Conservation (phyloP, 441 rosid genomes). For the Erodium moschatum region DNA sequence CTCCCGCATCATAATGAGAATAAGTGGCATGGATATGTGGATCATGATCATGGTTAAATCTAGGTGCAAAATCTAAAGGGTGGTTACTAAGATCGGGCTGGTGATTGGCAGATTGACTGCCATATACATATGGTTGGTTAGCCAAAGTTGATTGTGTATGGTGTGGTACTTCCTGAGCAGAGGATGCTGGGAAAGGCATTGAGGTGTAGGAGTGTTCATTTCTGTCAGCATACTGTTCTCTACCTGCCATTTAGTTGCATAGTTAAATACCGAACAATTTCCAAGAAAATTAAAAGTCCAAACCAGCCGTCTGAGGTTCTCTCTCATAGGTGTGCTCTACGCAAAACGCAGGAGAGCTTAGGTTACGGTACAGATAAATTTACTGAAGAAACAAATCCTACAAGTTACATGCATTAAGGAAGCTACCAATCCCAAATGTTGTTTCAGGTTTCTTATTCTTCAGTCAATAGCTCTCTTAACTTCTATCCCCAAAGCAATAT, state of each 20-base stretch:
- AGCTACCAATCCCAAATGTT: not conserved
- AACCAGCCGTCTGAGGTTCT: constrained; percentile 10
- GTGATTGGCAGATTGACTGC: constrained; percentile 49
- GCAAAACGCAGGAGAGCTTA: not conserved
- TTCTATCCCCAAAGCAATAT: not conserved
- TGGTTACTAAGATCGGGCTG: constrained; percentile 46
- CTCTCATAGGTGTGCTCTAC: constrained; percentile 7
- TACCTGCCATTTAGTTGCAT: constrained; percentile 34
- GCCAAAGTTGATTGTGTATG: constrained; percentile 32
- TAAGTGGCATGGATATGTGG: constrained; percentile 41
- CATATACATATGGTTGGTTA: constrained; percentile 47
- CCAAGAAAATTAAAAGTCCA: constrained; percentile 13
- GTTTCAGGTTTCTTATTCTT: not conserved
- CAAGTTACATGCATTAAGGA: not conserved
- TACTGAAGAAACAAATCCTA: not conserved
- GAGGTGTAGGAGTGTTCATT: constrained; percentile 30
- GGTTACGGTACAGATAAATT: constrained; percentile 12
- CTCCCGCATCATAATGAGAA: constrained; percentile 38
- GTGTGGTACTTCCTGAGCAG: constrained; percentile 40
- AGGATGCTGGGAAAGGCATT: constrained; percentile 32
- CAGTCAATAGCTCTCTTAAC: not conserved
- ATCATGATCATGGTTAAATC: constrained; percentile 45
- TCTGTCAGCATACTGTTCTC: constrained; percentile 32
- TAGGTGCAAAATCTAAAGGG: constrained; percentile 60
- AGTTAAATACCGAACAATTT: constrained; percentile 22